phyloP scores from a whole-genome alignment of 306 rosid genomes.

The Dalbergia cochinchinensis region DNA sequence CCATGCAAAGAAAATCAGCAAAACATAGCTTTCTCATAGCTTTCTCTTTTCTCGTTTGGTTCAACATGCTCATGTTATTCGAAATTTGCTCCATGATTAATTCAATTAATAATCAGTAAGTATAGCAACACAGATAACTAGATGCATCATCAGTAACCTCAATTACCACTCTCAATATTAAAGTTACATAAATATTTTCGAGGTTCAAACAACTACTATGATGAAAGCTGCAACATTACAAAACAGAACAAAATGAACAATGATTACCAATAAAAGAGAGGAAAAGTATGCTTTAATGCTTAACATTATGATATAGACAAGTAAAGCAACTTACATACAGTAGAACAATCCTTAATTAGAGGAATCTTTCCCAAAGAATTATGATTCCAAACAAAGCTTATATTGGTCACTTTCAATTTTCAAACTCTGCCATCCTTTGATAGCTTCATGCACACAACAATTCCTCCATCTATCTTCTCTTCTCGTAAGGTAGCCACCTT shows the following conservation, averaged over 20 bases:
- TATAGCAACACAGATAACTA: background rate
- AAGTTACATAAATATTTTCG: slow-evolving; percentile 33
- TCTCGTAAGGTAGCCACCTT: slow-evolving; percentile 12
- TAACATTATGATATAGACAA: slow-evolving; percentile 44
- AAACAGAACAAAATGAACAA: slow-evolving; percentile 28
- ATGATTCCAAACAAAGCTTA: background rate
- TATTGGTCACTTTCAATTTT: background rate
- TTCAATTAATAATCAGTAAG: background rate
- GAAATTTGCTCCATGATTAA: slow-evolving; percentile 10
- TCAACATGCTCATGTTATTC: slow-evolving; percentile 19
- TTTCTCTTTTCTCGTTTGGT: background rate
- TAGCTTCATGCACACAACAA: slow-evolving; percentile 25
- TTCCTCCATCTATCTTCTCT: slow-evolving; percentile 17
- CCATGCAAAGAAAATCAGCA: slow-evolving; percentile 12
- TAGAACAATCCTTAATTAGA: slow-evolving; percentile 32
- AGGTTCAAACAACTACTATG: slow-evolving; percentile 25
- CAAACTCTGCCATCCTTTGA: slow-evolving; percentile 31
- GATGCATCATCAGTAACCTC: background rate
- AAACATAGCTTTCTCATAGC: background rate
- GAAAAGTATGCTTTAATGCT: slow-evolving; percentile 29
- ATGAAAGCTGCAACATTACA: slow-evolving; percentile 41
- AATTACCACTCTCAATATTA: slow-evolving; percentile 28
- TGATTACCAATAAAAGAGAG: slow-evolving; percentile 5
- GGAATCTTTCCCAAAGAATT: background rate
- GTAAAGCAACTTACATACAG: slow-evolving; percentile 28